phyloP scores from a whole-genome alignment of 1,284 basidiomycete genomes.

The Fomitopsis schrenkii region DNA sequence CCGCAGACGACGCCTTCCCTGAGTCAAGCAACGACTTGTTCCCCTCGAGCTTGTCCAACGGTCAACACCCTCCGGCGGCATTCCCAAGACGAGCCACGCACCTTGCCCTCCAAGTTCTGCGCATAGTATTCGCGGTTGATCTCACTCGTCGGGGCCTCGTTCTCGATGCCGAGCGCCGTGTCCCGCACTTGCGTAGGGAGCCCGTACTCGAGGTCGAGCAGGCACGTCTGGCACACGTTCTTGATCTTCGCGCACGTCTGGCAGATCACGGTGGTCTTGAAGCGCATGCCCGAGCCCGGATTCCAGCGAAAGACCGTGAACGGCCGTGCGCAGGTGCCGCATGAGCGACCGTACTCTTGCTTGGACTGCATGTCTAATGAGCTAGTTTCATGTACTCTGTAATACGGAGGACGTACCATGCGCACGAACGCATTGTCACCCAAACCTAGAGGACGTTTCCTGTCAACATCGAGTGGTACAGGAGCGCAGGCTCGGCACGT shows the following conservation, averaged over 20 bases:
- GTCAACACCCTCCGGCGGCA: neutral
- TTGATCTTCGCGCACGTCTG: constrained; percentile 99
- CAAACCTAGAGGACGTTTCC: constrained; percentile 50
- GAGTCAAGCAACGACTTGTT: constrained; percentile 67
- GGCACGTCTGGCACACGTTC: constrained; percentile 98
- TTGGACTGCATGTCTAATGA: constrained; percentile 61
- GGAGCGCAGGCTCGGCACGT: constrained; percentile 24
- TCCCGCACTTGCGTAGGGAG: constrained; percentile 97
- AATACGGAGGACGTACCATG: constrained; percentile 57
- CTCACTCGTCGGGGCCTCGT: constrained; percentile 90
- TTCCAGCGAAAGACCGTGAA: constrained; percentile 99
- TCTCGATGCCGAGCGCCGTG: constrained; percentile 86
- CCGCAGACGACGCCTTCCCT: constrained; percentile 68
- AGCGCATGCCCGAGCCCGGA: constrained; percentile 88
- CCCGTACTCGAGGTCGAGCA: constrained; percentile 94
- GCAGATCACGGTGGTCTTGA: constrained; percentile 98
- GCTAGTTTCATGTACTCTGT: neutral
- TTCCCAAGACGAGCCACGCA: constrained; percentile 29
- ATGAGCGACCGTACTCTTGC: constrained; percentile 93
- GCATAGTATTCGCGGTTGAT: constrained; percentile 98
- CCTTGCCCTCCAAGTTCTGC: constrained; percentile 92
- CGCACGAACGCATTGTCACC: constrained; percentile 86
- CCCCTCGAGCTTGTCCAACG: constrained; percentile 52
- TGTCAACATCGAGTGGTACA: constrained; percentile 7
- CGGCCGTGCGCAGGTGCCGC: constrained; percentile 92